Evolutionary conservation across 768 basidiomycete genomes (phyloP).

Genomic region (Lactarius indigo): DNA sequence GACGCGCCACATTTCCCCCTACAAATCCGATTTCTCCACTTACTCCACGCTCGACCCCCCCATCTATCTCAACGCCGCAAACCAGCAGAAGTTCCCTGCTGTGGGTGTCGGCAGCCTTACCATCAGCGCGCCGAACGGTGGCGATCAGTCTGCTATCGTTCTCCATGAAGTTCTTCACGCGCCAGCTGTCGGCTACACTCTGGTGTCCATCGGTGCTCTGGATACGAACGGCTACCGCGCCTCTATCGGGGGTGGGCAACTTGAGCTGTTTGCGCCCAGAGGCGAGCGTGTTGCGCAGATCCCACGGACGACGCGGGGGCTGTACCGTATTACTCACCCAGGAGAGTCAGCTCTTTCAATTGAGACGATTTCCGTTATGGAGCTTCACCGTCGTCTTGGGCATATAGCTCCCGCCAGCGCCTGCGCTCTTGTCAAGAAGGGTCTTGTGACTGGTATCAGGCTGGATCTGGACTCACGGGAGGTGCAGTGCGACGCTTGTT

Average conservation of each 20-base stretch:
- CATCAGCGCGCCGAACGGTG: no score
- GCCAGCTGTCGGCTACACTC: neutral
- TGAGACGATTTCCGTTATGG: slow-evolving; percentile 15
- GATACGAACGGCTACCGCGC: neutral
- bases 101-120: no score
- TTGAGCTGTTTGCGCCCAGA: neutral
- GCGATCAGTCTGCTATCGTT: neutral
- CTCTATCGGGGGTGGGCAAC: neutral
- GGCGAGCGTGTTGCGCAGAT: neutral
- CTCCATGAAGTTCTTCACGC: neutral
- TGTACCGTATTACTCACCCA: neutral
- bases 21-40: neutral
- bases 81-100: no score
- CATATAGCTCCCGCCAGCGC: slow-evolving; percentile 34
- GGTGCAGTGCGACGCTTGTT: slow-evolving; percentile 35
- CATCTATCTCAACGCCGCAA: no score
- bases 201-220: neutral
- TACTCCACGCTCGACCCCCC: neutral
- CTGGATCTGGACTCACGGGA: slow-evolving; percentile 8
- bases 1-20: no score
- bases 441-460: neutral
- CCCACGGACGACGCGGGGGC: neutral
- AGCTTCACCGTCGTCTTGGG: slow-evolving; percentile 34
- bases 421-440: slow-evolving; percentile 24
- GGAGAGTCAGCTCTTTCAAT: neutral